A percentile compares a stretch with the other conserved stretches of the same genome.
phyloP scores from a whole-genome alignment of 2,329 filamentous ascomycete species.

The Hypoxylon sp. region DNA sequence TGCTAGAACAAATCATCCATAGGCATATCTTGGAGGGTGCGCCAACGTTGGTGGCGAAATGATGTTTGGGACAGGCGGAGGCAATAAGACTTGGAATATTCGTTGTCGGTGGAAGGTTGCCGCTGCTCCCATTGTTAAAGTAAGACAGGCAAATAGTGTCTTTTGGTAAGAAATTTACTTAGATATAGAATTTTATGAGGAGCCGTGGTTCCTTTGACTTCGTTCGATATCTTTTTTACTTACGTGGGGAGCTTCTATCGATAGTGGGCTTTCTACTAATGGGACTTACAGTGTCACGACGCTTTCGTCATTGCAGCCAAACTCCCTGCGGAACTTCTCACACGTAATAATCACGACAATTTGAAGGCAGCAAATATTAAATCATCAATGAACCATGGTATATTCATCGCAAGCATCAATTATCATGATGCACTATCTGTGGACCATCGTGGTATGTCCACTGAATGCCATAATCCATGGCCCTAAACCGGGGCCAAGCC shows the following conservation, averaged over 20 bases:
- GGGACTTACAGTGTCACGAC: slow-evolving; percentile 1
- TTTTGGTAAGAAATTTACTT: slow-evolving; percentile 6
- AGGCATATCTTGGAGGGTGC: slow-evolving; percentile 30
- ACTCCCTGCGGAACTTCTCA: not conserved
- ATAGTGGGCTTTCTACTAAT: slow-evolving; percentile 8
- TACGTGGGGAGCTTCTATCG: slow-evolving; percentile 12
- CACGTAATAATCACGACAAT: slow-evolving; percentile 6
- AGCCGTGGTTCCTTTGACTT: slow-evolving; percentile 26
- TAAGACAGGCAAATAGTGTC: slow-evolving; percentile 2
- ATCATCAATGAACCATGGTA: slow-evolving; percentile 25
- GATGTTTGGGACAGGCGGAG: slow-evolving; percentile 39
- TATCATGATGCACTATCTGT: slow-evolving; percentile 24
- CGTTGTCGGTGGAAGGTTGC: slow-evolving; percentile 19
- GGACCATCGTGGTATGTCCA: slow-evolving; percentile 36
- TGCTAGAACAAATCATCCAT: slow-evolving; percentile 27
- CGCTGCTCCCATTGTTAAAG: slow-evolving; percentile 40
- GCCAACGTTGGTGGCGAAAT: slow-evolving; percentile 31
- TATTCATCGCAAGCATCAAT: slow-evolving; percentile 40
- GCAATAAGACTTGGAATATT: slow-evolving; percentile 44
- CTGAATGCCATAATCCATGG: slow-evolving; percentile 39
- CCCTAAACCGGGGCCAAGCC: slow-evolving; percentile 38
- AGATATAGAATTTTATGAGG: slow-evolving; percentile 5
- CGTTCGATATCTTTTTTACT: slow-evolving; percentile 17
- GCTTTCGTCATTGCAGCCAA: not conserved
- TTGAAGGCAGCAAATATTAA: slow-evolving; percentile 1